A percentile compares a stretch with the other conserved stretches of the same genome.
Conservation (phyloP, 2,329 filamentous ascomycete species). For the Penicillium decumbens region DNA sequence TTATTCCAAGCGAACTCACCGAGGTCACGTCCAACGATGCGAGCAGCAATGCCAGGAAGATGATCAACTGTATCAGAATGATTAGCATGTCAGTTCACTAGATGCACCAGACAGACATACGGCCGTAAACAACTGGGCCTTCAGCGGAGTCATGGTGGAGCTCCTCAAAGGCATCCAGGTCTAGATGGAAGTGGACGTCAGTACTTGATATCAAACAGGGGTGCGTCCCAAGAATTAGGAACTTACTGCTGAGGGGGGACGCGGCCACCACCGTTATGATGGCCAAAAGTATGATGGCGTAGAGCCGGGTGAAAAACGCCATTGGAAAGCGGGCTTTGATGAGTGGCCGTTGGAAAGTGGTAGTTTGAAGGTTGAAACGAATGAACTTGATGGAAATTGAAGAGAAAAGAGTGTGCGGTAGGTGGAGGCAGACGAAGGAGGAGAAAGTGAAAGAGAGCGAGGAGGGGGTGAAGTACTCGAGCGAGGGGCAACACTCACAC, state of each 20-base stretch:
- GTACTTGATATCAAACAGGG: not conserved
- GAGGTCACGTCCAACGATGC: slow-evolving; percentile 1
- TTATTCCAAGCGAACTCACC: slow-evolving; percentile 1
- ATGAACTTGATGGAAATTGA: not conserved
- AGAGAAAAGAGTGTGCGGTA: not conserved
- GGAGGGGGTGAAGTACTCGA: slow-evolving; percentile 1
- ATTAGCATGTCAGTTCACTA: not conserved
- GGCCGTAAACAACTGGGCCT: not conserved
- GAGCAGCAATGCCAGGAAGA: not conserved
- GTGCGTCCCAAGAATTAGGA: not conserved
- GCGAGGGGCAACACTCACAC: not conserved
- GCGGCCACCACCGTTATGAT: slow-evolving; percentile 20
- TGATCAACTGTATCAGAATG: slow-evolving; percentile 3
- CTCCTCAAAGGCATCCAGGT: not conserved
- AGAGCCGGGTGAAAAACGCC: slow-evolving; percentile 6
- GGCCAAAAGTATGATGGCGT: slow-evolving; percentile 19
- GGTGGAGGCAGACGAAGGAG: not conserved
- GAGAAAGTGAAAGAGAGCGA: slow-evolving; percentile 1
- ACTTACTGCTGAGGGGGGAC: slow-evolving; percentile 20
- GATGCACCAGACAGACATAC: not conserved
- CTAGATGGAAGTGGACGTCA: not conserved
- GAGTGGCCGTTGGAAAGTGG: slow-evolving; percentile 1
- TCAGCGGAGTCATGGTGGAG: not conserved
- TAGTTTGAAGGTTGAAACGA: not conserved
- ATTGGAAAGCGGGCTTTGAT: slow-evolving; percentile 3